Percentiles rank a stretch among this genome's conserved stretches.
Conservation (phyloP, 164 flowering plant genomes). For the Stephania cephalantha region DNA sequence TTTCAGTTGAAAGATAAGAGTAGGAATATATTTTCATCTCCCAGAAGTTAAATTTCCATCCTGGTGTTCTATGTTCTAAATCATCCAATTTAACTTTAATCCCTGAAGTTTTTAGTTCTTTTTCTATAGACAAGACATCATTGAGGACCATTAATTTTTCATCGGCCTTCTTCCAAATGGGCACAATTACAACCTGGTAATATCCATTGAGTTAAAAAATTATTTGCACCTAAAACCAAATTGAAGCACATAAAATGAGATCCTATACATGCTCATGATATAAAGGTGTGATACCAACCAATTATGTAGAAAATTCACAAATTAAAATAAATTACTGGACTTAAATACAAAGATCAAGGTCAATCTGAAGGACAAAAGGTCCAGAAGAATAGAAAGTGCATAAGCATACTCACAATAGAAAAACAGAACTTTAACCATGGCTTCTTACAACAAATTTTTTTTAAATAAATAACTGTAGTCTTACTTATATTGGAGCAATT, state of each 20-base stretch:
- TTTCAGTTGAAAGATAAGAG: constrained; percentile 1
- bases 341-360: not conserved
- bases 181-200: constrained; percentile 72
- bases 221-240: no score
- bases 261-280: not conserved
- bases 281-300: not conserved
- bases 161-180: constrained; percentile 82
- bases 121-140: constrained; percentile 61
- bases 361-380: not conserved
- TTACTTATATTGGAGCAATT: constrained; percentile 85
- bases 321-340: not conserved
- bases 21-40: constrained; percentile 76
- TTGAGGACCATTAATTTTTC: constrained; percentile 58
- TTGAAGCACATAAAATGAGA: no score
- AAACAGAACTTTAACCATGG: not conserved
- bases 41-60: constrained; percentile 99
- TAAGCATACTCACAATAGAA: no score
- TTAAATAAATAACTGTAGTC: not conserved
- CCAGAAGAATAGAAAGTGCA: not conserved
- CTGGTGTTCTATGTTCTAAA: constrained; percentile 86
- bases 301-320: not conserved
- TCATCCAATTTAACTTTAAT: constrained; percentile 77
- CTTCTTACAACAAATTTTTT: no score
- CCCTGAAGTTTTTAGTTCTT: constrained; percentile 51
- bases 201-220: not conserved